Conservation (phyloP, 1,284 basidiomycete genomes). For the Cystobasidiaceae sp. region DNA sequence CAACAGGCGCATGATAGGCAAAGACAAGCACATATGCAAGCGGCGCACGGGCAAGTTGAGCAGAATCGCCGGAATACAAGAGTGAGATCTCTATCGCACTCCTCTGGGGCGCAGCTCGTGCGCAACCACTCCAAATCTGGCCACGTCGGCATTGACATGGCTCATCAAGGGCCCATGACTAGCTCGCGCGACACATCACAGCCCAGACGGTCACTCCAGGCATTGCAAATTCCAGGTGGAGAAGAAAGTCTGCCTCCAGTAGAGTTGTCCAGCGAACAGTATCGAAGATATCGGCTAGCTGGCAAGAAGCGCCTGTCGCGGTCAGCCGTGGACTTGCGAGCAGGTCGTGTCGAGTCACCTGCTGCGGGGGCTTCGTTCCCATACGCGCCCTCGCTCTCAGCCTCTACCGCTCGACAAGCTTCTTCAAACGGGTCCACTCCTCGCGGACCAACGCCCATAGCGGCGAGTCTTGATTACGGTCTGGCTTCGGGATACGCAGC, state of each 20-base stretch:
- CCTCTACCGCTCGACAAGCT: not conserved
- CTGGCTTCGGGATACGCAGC: too few species aligned
- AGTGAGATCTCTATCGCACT: too few species aligned
- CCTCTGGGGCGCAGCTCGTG: not conserved
- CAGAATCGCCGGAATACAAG: too few species aligned
- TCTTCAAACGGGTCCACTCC: not conserved
- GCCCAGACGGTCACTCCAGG: too few species aligned
- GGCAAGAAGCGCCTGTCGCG: conserved; percentile 27
- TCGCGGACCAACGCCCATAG: not conserved
- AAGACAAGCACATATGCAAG: not conserved
- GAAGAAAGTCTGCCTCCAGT: not conserved
- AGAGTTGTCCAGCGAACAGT: not conserved
- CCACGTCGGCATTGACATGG: conserved; percentile 24
- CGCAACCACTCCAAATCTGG: conserved; percentile 10
- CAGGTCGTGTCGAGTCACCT: not conserved
- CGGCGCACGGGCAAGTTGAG: not conserved
- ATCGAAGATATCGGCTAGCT: conserved; percentile 10
- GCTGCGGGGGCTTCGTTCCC: not conserved
- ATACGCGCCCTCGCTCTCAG: not conserved
- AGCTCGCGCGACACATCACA: not conserved
- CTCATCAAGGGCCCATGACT: not conserved
- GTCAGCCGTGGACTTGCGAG: conserved; percentile 14
- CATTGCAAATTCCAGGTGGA: not conserved
- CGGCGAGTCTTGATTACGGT: too few species aligned
- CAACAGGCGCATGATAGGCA: conserved; percentile 16